These are phyloP conservation scores for Narthecium ossifragum DNA, from an alignment of 106 monocot genomes.

Conservation along the genomic window DNA sequence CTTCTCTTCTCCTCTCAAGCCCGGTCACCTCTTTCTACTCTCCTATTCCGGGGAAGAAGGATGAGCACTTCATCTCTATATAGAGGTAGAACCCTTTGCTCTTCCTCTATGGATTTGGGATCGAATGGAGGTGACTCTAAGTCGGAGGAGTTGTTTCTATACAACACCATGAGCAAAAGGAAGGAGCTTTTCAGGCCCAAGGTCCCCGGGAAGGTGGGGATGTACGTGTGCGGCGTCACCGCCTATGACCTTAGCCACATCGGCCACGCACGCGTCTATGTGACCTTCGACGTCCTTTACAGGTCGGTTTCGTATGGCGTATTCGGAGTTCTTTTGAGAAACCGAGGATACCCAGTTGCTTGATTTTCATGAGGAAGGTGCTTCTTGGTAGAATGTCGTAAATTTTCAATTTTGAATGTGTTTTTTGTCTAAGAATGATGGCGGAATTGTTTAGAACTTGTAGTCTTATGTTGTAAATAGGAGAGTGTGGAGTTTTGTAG, in stretches of 20 bases:
- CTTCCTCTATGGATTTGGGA: not conserved
- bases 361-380: too few species aligned
- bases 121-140: not conserved
- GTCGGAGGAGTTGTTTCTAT: conserved; percentile 32
- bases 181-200: conserved; percentile 64
- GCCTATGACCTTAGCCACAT: conserved; percentile 88
- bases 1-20: not conserved
- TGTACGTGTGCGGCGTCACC: conserved; percentile 94
- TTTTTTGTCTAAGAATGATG: not conserved
- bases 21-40: not conserved
- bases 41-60: not conserved
- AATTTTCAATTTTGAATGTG: too few species aligned
- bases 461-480: not conserved
- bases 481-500: not conserved
- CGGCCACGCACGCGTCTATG: conserved; percentile 86
- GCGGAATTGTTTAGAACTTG: not conserved
- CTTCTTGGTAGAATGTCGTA: too few species aligned
- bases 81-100: not conserved
- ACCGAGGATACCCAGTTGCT: too few species aligned
- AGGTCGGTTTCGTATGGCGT: conserved; percentile 21
- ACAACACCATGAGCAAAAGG: conserved; percentile 65
- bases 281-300: conserved; percentile 81
- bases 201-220: conserved; percentile 64
- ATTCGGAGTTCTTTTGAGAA: not conserved
- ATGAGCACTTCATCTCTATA: not conserved